Evolutionary conservation across 2,329 filamentous ascomycete genomes (phyloP).

Genomic region (Eutypa lata): DNA sequence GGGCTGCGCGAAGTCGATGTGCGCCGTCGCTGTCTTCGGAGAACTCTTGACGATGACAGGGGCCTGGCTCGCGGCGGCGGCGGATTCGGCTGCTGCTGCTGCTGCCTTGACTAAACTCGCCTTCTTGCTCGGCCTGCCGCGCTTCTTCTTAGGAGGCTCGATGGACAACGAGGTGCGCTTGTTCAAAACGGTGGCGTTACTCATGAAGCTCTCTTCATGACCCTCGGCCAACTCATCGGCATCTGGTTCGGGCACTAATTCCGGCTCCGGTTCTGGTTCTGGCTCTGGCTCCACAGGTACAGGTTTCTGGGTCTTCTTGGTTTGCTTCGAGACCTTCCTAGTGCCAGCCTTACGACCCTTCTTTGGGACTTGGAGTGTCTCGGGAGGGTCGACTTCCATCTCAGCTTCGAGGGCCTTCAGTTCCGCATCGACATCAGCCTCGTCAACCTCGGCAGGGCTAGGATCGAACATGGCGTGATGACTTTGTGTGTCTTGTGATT

Average conservation of each 20-base stretch:
- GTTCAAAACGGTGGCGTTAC: conserved; percentile 41
- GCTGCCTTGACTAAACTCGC: conserved; percentile 28
- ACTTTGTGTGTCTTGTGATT: conserved; percentile 25
- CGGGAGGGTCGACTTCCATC: conserved; percentile 39
- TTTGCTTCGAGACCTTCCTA: conserved; percentile 51
- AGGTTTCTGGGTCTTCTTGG: conserved; percentile 40
- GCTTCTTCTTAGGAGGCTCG: conserved; percentile 26
- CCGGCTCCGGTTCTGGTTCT: conserved; percentile 17
- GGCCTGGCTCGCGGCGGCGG: conserved; percentile 9
- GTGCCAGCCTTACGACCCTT: conserved; percentile 50
- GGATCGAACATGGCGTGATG: conserved; percentile 55
- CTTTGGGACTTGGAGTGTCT: conserved; percentile 46
- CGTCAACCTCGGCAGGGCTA: conserved; percentile 39
- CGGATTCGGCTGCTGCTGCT: conserved; percentile 15
- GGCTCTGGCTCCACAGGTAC: conserved; percentile 21
- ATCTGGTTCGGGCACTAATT: conserved; percentile 7
- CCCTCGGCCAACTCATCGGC: conserved; percentile 30
- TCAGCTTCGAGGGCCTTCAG: conserved; percentile 47
- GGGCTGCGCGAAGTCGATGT: conserved; percentile 19
- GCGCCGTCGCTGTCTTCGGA: conserved; percentile 11
- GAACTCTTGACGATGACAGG: not conserved
- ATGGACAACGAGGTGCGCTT: conserved; percentile 26
- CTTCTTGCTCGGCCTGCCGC: conserved; percentile 32
- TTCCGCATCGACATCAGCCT: conserved; percentile 50
- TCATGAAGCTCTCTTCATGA: conserved; percentile 37